Evolutionary conservation across 345 rosid species (phyloP).

Genomic region (Rhizophora mangle): DNA sequence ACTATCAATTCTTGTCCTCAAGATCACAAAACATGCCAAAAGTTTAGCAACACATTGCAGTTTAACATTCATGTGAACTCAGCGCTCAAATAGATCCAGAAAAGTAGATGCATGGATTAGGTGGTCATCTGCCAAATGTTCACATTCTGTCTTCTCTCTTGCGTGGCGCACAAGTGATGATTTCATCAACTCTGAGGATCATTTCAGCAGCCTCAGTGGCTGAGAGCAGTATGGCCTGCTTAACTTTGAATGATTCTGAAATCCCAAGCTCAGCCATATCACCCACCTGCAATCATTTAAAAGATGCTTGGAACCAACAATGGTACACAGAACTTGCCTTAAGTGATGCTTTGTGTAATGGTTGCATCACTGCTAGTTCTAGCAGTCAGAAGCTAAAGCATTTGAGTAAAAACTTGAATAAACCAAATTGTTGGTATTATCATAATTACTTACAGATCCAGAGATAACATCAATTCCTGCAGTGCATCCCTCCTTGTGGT

Average conservation of each 20-base stretch:
- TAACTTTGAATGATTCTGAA: conserved; percentile 89
- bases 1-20: too few relatives aligned
- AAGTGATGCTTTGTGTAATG: too few relatives aligned
- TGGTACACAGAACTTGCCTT: too few relatives aligned
- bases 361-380: too few relatives aligned
- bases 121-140: not conserved
- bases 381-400: not conserved
- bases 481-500: conserved; percentile 69
- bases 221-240: conserved; percentile 87
- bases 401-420: not conserved
- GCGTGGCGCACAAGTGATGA: conserved; percentile 77
- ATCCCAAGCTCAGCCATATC: conserved; percentile 84
- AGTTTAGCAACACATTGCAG: not conserved
- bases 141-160: conserved; percentile 44
- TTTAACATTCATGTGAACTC: not conserved
- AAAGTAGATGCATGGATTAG: not conserved
- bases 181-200: conserved; percentile 80
- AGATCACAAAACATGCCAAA: not conserved
- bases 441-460: conserved; percentile 69
- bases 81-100: not conserved
- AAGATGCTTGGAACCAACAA: not conserved
- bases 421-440: not conserved
- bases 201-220: conserved; percentile 98
- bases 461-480: conserved; percentile 88
- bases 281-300: conserved; percentile 57